These are phyloP conservation scores for Lasiosphaeria hispida DNA, from an alignment of 495 filamentous ascomycete species.

Conservation along the genomic window DNA sequence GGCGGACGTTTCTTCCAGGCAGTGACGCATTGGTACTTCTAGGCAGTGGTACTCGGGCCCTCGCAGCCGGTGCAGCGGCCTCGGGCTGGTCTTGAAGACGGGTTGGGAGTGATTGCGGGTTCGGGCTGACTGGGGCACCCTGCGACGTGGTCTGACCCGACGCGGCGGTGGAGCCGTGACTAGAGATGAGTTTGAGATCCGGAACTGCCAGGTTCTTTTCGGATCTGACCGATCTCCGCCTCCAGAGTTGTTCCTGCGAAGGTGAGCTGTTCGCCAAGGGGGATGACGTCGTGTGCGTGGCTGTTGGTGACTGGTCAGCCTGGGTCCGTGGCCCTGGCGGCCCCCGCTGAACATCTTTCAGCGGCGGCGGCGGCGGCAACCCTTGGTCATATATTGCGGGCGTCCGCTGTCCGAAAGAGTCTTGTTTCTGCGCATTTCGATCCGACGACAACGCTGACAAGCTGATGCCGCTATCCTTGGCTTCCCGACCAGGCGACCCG, in stretches of 20 bases:
- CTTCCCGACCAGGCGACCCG: slow-evolving; percentile 23
- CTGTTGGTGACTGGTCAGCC: slow-evolving; percentile 16
- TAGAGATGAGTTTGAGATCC: slow-evolving; percentile 42
- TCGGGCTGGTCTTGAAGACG: slow-evolving; percentile 8
- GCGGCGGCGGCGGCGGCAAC: slow-evolving; percentile 39
- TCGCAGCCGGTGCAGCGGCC: slow-evolving; percentile 8
- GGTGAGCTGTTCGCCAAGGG: slow-evolving; percentile 27
- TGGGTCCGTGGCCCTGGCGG: slow-evolving; percentile 7
- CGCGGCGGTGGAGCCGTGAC: slow-evolving; percentile 45
- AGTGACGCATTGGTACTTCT: slow-evolving; percentile 23
- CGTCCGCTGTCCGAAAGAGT: slow-evolving; percentile 8
- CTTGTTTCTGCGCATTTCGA: slow-evolving; percentile 24
- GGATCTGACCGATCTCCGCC: slow-evolving; percentile 42
- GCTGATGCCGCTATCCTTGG: slow-evolving; percentile 10
- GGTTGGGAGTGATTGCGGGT: slow-evolving; percentile 16
- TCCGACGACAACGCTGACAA: slow-evolving; percentile 21
- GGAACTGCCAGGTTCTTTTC: slow-evolving; percentile 41
- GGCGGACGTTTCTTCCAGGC: slow-evolving; percentile 35
- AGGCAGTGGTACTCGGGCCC: slow-evolving; percentile 15
- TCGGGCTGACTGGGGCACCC: not conserved
- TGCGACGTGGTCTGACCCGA: slow-evolving; percentile 17
- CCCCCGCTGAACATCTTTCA: slow-evolving; percentile 30
- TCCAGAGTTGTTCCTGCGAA: slow-evolving; percentile 42
- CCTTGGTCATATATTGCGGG: slow-evolving; percentile 12
- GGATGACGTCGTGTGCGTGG: slow-evolving; percentile 12